These are phyloP conservation scores for Noccaea caerulescens DNA, from an alignment of 345 rosid genomes.

Conservation along the genomic window DNA sequence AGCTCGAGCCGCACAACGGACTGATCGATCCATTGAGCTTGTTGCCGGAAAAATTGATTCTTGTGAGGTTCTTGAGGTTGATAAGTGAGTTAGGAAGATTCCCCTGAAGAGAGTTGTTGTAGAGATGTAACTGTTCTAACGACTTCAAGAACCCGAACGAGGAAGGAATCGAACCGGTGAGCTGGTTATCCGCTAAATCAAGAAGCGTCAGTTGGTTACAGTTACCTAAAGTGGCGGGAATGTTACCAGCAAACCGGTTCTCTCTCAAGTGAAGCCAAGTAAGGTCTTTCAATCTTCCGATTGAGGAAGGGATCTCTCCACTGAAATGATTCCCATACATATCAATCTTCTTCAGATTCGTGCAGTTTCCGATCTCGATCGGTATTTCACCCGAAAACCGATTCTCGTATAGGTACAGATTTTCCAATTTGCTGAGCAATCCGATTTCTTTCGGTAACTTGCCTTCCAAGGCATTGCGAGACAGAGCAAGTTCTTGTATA, in stretches of 20 bases:
- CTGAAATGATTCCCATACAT: conserved; percentile 70
- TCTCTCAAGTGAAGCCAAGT: conserved; percentile 77
- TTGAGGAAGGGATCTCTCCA: conserved; percentile 70
- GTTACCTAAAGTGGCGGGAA: conserved; percentile 85
- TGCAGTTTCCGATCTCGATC: conserved; percentile 73
- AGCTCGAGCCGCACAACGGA: conserved; percentile 68
- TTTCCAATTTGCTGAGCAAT: conserved; percentile 53
- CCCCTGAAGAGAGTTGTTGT: conserved; percentile 83
- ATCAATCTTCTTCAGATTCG: conserved; percentile 63
- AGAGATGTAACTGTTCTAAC: conserved; percentile 59
- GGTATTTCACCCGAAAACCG: conserved; percentile 79
- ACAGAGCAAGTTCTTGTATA: conserved; percentile 58
- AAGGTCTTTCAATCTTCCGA: conserved; percentile 72
- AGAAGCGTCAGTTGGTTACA: conserved; percentile 58
- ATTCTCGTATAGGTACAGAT: conserved; percentile 68
- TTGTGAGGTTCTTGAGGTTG: conserved; percentile 65
- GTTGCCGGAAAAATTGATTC: conserved; percentile 80
- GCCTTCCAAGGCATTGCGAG: conserved; percentile 69
- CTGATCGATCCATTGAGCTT: conserved; percentile 63
- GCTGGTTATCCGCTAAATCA: conserved; percentile 80
- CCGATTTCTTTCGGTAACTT: conserved; percentile 71
- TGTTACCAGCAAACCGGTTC: conserved; percentile 73
- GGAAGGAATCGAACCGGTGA: conserved; percentile 76
- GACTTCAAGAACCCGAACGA: conserved; percentile 71
- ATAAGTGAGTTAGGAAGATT: conserved; percentile 67